Percentiles rank a stretch among this genome's conserved stretches.
Evolutionary conservation across 2,329 filamentous ascomycete species (phyloP).

Genomic region (Cladosporium sp.): DNA sequence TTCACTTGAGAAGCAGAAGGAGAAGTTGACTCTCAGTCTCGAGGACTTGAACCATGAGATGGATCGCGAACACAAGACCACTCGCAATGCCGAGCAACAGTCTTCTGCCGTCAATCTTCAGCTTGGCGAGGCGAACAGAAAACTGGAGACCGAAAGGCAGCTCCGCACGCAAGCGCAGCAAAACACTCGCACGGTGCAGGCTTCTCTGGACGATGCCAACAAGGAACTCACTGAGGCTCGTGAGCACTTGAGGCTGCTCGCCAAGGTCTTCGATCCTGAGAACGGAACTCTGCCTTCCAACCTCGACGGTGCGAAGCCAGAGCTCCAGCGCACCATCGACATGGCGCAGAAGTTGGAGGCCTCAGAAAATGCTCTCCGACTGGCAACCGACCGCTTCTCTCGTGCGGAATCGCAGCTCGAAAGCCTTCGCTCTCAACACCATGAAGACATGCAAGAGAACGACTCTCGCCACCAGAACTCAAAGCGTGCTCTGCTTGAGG

Average conservation of each 20-base stretch:
- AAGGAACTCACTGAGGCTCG: constrained; percentile 77
- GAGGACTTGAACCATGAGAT: constrained; percentile 94
- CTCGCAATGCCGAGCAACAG: constrained; percentile 83
- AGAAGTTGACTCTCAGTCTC: constrained; percentile 81
- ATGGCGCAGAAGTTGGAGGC: constrained; percentile 82
- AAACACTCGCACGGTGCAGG: constrained; percentile 76
- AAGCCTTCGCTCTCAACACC: constrained; percentile 70
- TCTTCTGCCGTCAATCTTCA: constrained; percentile 77
- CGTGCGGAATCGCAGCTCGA: constrained; percentile 80
- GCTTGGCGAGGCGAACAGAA: constrained; percentile 83
- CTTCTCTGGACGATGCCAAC: constrained; percentile 72
- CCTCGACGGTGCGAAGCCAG: constrained; percentile 65
- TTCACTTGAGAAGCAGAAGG: constrained; percentile 86
- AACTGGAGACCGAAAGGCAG: constrained; percentile 85
- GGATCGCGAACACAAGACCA: constrained; percentile 82
- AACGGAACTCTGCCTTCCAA: constrained; percentile 46
- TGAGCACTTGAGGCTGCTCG: constrained; percentile 72
- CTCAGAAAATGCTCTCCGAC: constrained; percentile 79
- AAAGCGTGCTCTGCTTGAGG: constrained; percentile 74
- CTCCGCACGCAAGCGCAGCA: constrained; percentile 79
- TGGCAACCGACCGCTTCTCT: constrained; percentile 74
- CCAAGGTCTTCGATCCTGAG: constrained; percentile 82
- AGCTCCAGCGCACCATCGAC: constrained; percentile 65
- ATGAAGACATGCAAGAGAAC: constrained; percentile 65
- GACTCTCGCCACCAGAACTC: constrained; percentile 59